These are phyloP conservation scores for Nicotiana knightiana DNA, from an alignment of 257 asterid genomes.

Conservation along the genomic window DNA sequence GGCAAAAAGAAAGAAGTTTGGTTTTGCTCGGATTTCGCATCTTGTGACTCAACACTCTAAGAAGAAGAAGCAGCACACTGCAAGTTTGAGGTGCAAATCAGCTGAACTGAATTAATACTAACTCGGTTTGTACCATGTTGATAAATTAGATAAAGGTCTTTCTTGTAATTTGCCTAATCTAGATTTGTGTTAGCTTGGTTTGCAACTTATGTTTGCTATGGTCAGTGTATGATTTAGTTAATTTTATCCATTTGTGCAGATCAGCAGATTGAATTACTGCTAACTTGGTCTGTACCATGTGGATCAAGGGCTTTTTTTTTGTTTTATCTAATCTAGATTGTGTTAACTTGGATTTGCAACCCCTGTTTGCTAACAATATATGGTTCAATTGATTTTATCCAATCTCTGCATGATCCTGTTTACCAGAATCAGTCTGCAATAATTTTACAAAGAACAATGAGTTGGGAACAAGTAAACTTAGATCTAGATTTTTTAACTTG, in stretches of 20 bases:
- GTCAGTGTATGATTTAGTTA: background rate
- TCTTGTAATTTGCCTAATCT: background rate
- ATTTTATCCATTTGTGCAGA: conserved; percentile 1
- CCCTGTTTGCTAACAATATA: background rate
- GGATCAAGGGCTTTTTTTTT: background rate
- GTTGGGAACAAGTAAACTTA: background rate
- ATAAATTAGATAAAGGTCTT: background rate
- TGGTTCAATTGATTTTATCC: background rate
- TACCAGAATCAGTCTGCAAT: background rate
- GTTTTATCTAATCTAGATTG: too few species aligned
- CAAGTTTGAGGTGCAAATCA: conserved; percentile 18
- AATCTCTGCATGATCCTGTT: background rate
- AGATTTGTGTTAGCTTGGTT: background rate
- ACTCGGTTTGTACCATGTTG: background rate
- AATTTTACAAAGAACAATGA: background rate
- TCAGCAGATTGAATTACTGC: background rate
- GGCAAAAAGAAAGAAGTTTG: conserved; percentile 77
- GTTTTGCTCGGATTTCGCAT: conserved; percentile 63
- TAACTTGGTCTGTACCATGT: background rate
- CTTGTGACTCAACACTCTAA: conserved; percentile 62
- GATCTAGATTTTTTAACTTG: background rate
- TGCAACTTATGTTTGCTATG: background rate
- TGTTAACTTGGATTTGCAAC: too few species aligned
- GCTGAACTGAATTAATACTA: conserved; percentile 9
- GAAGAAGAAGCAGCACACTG: conserved; percentile 51